phyloP scores from a whole-genome alignment of 192 early-diverging fungal genomes.

The Entrophospora sp. region DNA sequence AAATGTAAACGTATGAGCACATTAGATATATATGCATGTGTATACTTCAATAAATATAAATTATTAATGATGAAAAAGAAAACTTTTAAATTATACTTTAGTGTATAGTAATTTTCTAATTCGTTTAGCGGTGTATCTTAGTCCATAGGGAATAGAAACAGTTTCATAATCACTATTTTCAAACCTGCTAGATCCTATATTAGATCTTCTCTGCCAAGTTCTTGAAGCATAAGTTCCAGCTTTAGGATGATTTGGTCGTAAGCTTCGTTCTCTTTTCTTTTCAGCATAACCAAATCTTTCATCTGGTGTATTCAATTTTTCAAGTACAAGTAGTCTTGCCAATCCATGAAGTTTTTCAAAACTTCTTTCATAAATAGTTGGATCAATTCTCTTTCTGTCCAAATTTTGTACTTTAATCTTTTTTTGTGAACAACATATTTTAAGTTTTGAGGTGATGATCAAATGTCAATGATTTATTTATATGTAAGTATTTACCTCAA shows the following conservation, averaged over 20 bases:
- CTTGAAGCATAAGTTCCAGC: background rate
- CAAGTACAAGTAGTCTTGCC: background rate
- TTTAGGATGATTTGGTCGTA: background rate
- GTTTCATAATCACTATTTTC: slow-evolving; percentile 14
- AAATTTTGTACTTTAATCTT: background rate
- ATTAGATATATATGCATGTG: no score
- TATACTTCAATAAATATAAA: no score
- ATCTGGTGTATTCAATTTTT: background rate
- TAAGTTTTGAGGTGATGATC: no score
- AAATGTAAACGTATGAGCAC: no score
- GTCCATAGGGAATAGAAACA: background rate
- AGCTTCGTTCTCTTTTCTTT: background rate
- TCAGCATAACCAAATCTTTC: background rate
- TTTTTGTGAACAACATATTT: background rate
- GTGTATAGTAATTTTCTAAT: background rate
- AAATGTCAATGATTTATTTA: no score
- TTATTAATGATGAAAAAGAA: background rate
- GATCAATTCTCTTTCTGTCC: background rate
- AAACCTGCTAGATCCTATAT: background rate
- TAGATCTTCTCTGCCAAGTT: background rate
- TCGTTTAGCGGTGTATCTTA: background rate
- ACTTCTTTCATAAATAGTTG: slow-evolving; percentile 4
- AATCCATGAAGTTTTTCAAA: slow-evolving; percentile 3
- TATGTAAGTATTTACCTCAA: no score
- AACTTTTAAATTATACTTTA: background rate